Evolutionary conservation across 2,329 filamentous ascomycete species (phyloP).

Genomic region (Magnaporthiopsis incrustans): DNA sequence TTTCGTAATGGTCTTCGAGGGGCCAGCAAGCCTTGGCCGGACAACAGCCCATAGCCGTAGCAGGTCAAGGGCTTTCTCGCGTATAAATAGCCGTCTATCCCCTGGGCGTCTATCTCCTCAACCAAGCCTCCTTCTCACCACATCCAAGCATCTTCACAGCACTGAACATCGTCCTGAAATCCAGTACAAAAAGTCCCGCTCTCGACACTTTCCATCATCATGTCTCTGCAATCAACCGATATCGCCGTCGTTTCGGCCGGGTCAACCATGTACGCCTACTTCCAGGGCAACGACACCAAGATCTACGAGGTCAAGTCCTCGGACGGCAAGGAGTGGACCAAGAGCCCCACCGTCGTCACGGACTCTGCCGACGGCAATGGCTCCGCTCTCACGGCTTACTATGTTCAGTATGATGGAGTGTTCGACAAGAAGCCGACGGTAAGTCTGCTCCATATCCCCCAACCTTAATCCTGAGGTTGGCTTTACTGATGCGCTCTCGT

Average conservation of each 20-base stretch:
- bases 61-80: not conserved
- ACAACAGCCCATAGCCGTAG: not conserved
- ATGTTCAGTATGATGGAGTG: not conserved
- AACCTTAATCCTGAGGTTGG: not conserved
- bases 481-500: too few species aligned
- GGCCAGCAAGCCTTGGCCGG: too few species aligned
- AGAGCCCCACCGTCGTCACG: not conserved
- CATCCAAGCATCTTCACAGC: not conserved
- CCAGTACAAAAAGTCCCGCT: not conserved
- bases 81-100: not conserved
- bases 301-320: not conserved
- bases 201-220: not conserved
- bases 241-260: not conserved
- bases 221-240: not conserved
- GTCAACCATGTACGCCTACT: not conserved
- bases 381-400: not conserved
- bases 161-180: not conserved
- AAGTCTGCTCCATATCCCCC: not conserved
- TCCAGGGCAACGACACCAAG: not conserved
- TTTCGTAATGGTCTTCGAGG: not conserved
- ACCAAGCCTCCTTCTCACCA: not conserved
- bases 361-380: not conserved
- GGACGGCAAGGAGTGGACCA: not conserved
- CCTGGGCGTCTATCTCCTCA: not conserved
- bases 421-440: not conserved